Base-by-base conservation (phyloP, 805 yeast genomes). In the Saturnispora bothae region DNA sequence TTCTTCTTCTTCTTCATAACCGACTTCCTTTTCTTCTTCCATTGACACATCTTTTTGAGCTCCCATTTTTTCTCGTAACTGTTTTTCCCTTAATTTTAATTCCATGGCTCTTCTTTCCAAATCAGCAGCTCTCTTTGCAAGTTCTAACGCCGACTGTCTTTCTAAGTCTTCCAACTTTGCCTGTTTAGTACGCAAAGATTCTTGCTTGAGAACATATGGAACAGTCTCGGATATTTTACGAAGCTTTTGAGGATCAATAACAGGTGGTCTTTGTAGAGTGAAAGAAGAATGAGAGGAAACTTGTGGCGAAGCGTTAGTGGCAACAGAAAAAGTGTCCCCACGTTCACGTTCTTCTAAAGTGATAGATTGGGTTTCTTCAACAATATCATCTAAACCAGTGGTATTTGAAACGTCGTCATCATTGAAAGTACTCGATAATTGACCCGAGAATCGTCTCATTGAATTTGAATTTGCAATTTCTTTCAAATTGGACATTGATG, bases 141-240 rank as follows among this genome's bases (percentile, higher is more conserved):
- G 63, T 50, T 81, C 89, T 51, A 69, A 69, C 1, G 89, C 92
- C 38, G 83, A 73, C 45, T 78, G 79, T 51, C 78, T 78, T 55
- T 83, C 94, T 60, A 83, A 60, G 48, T 82, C 85, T 54, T 82
- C 88, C 36, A 83, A 61, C 59, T 78, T 82, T 41, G 77, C 83
- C 52, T 83, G 88, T 56, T 83, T 77, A 37, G 80, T 78, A 46
- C 76, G 60, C 40, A 82, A 70, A 41, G 80, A 70, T 57, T 83
- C 89, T 56, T 82, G 89, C 53, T 83, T 71, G 44, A 83, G 62
- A 25, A 81, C 79, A 48, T 83, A 83, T n/a, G 94, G 94, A 18
- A 83, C 83, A 1, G 92, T 83, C 52, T 81, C 89, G 31, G 86
- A 78, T 40, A 83, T 76, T 52, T 78, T 82, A 53, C 94, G 68